Evolutionary conservation across 495 filamentous ascomycete species (phyloP).

Genomic region (Tuber aestivum): DNA sequence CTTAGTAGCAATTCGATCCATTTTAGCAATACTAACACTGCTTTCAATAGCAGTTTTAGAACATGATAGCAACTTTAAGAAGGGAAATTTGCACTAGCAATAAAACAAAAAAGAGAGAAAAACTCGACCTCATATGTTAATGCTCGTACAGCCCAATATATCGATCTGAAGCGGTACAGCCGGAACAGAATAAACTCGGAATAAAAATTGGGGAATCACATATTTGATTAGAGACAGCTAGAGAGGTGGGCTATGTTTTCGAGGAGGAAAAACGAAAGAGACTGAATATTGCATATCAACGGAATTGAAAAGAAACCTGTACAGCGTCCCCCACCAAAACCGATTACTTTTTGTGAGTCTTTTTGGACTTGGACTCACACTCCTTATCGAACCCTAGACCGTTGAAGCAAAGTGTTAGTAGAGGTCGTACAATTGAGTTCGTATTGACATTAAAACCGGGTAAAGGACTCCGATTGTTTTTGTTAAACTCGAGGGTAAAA

Average conservation of each 20-base stretch:
- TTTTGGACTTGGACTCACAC: background rate
- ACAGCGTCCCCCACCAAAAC: background rate
- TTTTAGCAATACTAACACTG: background rate
- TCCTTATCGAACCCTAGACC: background rate
- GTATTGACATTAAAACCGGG: background rate
- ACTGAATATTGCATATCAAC: background rate
- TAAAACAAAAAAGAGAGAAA: background rate
- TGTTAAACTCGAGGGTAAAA: background rate
- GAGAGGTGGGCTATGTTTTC: background rate
- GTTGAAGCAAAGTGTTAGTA: background rate
- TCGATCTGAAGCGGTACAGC: background rate
- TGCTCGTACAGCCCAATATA: background rate
- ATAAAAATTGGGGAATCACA: background rate
- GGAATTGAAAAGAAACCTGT: background rate
- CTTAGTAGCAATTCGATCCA: background rate
- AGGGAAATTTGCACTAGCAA: background rate
- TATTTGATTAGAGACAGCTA: background rate
- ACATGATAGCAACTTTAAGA: background rate
- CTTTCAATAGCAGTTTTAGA: background rate
- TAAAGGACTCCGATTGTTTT: background rate
- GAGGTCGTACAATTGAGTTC: background rate
- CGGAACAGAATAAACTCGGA: background rate
- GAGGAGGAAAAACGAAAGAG: background rate
- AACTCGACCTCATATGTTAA: background rate
- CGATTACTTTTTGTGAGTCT: background rate